Base-by-base conservation (phyloP, 495 filamentous ascomycete genomes). In the Jackrogersella minutella region DNA sequence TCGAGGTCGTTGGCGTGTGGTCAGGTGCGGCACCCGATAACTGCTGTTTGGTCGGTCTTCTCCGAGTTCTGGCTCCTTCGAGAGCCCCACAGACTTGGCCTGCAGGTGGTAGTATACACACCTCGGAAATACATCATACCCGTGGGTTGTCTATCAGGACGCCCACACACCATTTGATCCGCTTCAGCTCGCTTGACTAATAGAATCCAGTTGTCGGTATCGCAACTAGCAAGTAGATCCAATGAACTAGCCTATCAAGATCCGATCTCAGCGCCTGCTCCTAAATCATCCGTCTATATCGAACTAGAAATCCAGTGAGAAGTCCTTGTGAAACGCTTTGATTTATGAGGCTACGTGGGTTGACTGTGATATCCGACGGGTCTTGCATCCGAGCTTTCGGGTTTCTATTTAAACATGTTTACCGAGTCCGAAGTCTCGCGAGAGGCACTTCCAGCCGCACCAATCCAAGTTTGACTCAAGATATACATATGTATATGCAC, bases 31-130 rank as follows among this genome's bases (percentile, higher is more conserved):
- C 33, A 64, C 11, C 62, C 54, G 56, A 65, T 62, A 61, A 50
- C 36, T 69, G 60, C 60, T 69, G 66, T 69, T 69, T 69, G 66
- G 66, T 58, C 66, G 61, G 66, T 33, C 56, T 57, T 50, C 55
- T 39, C 66, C 66, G 61, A 52, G 19, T 52, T 58, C 37, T 61
- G 34, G 34, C 66, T 61, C 31, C 51, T 58, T 65, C 60, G 52
- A 56, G 59, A 61, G 36, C 51, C 66, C 28, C 9, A 64, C 61
- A 65, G 39, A 43, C 66, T 69, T 69, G 52, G 56, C 56, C 43
- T 69, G 61, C 61, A 69, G 36, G 30, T 28, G 51, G 58, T 28
- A 44, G 58, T 64, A 61, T 47, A 69, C 60, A 40, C 26, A 10
- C 36, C 36, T 50, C 41, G 47, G 40, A 21, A 43, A 31, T 49